Conservation (phyloP, 2,329 filamentous ascomycete genomes). For the Exophiala calicioides region DNA sequence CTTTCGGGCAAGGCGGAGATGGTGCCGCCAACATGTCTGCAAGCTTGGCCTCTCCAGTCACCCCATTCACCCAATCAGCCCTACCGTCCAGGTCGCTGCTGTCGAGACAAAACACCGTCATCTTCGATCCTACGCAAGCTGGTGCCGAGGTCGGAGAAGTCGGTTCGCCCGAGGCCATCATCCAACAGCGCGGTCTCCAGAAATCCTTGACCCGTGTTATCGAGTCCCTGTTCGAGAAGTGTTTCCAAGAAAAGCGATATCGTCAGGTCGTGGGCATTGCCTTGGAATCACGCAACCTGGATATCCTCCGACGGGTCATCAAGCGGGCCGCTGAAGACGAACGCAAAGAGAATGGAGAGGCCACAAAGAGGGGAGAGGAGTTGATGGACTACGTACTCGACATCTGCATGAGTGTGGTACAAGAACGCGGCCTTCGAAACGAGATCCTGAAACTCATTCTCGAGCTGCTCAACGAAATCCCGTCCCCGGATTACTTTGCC, state of each 20-base stretch:
- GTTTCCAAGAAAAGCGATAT: constrained; percentile 81
- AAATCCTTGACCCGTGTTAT: constrained; percentile 80
- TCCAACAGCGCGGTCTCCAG: constrained; percentile 72
- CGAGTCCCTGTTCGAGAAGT: constrained; percentile 86
- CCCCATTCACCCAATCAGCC: constrained; percentile 91
- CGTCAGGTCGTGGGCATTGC: constrained; percentile 96
- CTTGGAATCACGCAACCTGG: constrained; percentile 88
- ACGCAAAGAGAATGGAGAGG: constrained; percentile 64
- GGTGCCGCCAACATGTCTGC: constrained; percentile 68
- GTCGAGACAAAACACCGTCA: constrained; percentile 71
- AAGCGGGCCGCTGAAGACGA: constrained; percentile 85
- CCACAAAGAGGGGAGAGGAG: constrained; percentile 71
- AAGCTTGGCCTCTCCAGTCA: constrained; percentile 79
- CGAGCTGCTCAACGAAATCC: constrained; percentile 91
- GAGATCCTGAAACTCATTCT: constrained; percentile 87
- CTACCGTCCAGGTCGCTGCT: constrained; percentile 91
- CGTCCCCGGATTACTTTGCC: constrained; percentile 92
- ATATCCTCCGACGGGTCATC: constrained; percentile 83
- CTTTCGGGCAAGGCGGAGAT: constrained; percentile 68
- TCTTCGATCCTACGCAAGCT: constrained; percentile 57
- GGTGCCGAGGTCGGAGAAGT: constrained; percentile 59
- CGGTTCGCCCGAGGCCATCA: constrained; percentile 59
- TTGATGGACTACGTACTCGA: constrained; percentile 94
- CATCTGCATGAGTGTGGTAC: constrained; percentile 97
- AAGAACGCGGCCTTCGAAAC: constrained; percentile 82